Base-by-base conservation (phyloP, 768 basidiomycete species). In the Phaffia australis region DNA sequence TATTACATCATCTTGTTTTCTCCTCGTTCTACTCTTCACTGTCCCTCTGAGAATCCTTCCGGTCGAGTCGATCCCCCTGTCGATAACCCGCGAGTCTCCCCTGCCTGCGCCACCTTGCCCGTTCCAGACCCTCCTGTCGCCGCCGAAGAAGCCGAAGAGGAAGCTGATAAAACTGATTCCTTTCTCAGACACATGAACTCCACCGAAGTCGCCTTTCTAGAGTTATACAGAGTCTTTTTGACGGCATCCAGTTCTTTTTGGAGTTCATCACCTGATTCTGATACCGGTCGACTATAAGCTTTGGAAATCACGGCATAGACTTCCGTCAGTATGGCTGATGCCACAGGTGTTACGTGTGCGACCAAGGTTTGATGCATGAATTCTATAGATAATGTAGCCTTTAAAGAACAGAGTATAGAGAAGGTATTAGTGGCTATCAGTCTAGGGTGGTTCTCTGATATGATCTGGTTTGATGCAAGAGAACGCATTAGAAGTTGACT, bases 341-440 rank as follows among this genome's bases (percentile, higher is more conserved):
- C 89, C 8, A 81, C 73, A 1, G 85, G 80, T 19, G 88, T 75
- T 63, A 97, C 87, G 74, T 94, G 93, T 71, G 88, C 85, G 35
- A 86, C 84, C 51, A 99, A 80, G 7, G 89, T 91, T 78, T 98
- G 95, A 76, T 99, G 94, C 81, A 98, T 85, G 79, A 98, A 98
- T 78, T 98, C 95, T 71, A 98, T 95, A 77, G 98, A 94, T 30
- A 99, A 85, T 5, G 95, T 98, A 18, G 95, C 95, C 92, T 97
- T 75, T 23, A 16, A 16, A 16, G 49, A 60, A 8, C 14, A 1
- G 6, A 42, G 49, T 19, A 21, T 18, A 49, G 30, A 42, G 47
- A 30, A 25, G 25, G 8, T 18, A 35, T 18, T 9, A n/a, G 4
- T 21, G 42, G 16, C 18, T 16, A 27, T n/a, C n/a, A 16, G 52